Percentiles rank a stretch among this genome's conserved stretches.
Conservation (phyloP, 352 stramenopile species). For the Phytophthora nicotianae region DNA sequence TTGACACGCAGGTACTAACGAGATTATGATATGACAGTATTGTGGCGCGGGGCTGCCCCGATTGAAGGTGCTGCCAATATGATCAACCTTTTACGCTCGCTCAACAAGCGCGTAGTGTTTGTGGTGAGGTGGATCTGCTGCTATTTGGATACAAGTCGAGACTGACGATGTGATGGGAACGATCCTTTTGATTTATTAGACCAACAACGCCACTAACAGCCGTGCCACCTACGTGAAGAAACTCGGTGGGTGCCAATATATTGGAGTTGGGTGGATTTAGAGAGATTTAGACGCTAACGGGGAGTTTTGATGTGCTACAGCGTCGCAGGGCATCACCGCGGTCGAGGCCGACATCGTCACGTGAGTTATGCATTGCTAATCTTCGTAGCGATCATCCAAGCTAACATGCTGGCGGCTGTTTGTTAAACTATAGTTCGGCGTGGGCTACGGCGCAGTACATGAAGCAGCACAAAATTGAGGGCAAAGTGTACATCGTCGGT, state of each 20-base stretch:
- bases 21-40: constrained; percentile 36
- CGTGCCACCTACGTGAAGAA: constrained; percentile 85
- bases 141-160: background rate
- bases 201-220: constrained; percentile 88
- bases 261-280: background rate
- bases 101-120: constrained; percentile 86
- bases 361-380: constrained; percentile 36
- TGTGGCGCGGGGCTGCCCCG: constrained; percentile 68
- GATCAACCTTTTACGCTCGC: constrained; percentile 66
- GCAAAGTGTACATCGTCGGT: constrained; percentile 89
- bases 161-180: constrained; percentile 9
- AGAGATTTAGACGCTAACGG: constrained; percentile 1
- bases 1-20: background rate
- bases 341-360: constrained; percentile 81
- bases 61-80: constrained; percentile 72
- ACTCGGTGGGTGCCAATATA: constrained; percentile 50
- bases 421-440: constrained; percentile 53
- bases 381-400: background rate
- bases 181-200: constrained; percentile 44
- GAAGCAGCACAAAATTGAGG: constrained; percentile 73
- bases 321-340: constrained; percentile 74
- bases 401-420: constrained; percentile 2
- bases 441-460: constrained; percentile 85
- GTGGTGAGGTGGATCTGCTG: constrained; percentile 46
- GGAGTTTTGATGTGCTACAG: constrained; percentile 31